Evolutionary conservation across 2,329 filamentous ascomycete species (phyloP).

Genomic region (Botryotinia calthae): DNA sequence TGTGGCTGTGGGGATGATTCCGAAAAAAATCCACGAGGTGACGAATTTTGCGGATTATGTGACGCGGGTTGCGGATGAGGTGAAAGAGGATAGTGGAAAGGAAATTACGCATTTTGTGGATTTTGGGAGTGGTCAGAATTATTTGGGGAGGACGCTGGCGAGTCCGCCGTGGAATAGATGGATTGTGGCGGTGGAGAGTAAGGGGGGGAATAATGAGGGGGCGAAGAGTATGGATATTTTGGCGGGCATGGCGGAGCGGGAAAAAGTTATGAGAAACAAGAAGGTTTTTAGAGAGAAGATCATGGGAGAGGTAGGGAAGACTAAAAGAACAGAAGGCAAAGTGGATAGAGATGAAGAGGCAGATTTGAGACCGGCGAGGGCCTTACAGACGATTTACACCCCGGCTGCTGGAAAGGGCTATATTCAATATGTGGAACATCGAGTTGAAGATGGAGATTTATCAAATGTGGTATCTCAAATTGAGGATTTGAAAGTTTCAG

Average conservation of each 20-base stretch:
- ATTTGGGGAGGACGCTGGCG: conserved; percentile 83
- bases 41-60: conserved; percentile 86
- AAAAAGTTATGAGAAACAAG: conserved; percentile 76
- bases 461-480: conserved; percentile 64
- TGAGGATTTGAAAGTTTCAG: conserved; percentile 42
- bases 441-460: conserved; percentile 71
- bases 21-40: conserved; percentile 95
- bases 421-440: conserved; percentile 75
- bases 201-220: conserved; percentile 79
- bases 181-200: conserved; percentile 87
- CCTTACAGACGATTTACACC: conserved; percentile 52
- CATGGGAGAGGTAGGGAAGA: conserved; percentile 41
- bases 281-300: conserved; percentile 61
- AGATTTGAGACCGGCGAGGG: conserved; percentile 52
- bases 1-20: conserved; percentile 86
- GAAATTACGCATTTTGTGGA: conserved; percentile 85
- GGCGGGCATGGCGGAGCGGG: conserved; percentile 72
- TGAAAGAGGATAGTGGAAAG: conserved; percentile 56
- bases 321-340: background rate
- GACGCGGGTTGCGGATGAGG: conserved; percentile 55
- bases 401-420: conserved; percentile 62
- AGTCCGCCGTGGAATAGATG: conserved; percentile 81
- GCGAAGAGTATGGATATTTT: conserved; percentile 82
- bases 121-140: conserved; percentile 96
- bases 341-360: conserved; percentile 31